phyloP scores from a whole-genome alignment of 306 rosid species.

The Mimosa bimucronata region DNA sequence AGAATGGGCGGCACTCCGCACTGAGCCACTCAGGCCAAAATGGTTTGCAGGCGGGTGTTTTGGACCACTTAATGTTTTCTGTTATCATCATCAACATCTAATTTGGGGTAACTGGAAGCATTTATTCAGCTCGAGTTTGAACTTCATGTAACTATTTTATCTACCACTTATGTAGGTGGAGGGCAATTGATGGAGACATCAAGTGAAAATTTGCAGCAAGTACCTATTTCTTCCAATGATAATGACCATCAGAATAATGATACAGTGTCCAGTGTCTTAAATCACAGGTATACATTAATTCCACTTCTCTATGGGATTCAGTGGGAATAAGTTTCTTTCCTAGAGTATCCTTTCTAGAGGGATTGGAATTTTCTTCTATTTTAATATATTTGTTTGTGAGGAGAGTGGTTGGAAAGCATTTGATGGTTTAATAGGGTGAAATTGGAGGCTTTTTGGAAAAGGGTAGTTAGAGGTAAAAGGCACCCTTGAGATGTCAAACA shows the following conservation, averaged over 20 bases:
- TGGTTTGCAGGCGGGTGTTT: background rate
- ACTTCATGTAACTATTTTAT: background rate
- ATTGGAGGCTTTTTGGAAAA: background rate
- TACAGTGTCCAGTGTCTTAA: conserved; percentile 36
- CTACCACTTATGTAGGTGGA: conserved; percentile 29
- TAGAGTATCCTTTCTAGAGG: background rate
- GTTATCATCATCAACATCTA: background rate
- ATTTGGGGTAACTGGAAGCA: background rate
- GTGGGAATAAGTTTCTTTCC: background rate
- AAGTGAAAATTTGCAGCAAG: conserved; percentile 43
- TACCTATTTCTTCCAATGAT: conserved; percentile 45
- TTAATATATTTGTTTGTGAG: background rate
- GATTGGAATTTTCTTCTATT: background rate
- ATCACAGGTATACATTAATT: conserved; percentile 39
- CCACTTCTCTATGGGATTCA: background rate
- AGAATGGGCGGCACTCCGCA: no score
- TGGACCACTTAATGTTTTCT: background rate
- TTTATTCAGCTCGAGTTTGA: background rate
- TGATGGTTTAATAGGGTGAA: background rate
- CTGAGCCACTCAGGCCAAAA: background rate
- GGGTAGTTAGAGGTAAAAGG: background rate
- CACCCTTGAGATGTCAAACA: background rate
- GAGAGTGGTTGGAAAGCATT: background rate
- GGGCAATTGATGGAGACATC: conserved; percentile 54
- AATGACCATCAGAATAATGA: conserved; percentile 42